phyloP scores from a whole-genome alignment of 2,329 filamentous ascomycete genomes.

The Colletotrichum godetiae region DNA sequence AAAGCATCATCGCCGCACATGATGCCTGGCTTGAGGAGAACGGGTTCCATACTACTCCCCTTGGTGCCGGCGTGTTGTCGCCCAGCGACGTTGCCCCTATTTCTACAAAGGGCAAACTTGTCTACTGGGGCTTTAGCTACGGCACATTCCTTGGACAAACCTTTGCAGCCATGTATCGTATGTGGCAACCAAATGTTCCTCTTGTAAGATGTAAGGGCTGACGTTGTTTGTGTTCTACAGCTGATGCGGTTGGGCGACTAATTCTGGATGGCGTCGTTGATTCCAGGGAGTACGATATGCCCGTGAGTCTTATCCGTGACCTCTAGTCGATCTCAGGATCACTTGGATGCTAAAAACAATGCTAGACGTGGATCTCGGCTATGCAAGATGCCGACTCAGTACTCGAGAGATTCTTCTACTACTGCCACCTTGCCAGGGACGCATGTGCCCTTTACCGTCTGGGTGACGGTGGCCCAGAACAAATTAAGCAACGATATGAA shows the following conservation, averaged over 20 bases:
- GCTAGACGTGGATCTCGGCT: conserved; percentile 47
- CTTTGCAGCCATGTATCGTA: conserved; percentile 51
- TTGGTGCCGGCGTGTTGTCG: neutral
- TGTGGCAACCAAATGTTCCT: neutral
- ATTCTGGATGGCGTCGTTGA: conserved; percentile 46
- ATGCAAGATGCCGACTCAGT: conserved; percentile 58
- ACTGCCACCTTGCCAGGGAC: conserved; percentile 56
- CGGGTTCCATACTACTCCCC: conserved; percentile 17
- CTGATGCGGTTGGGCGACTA: conserved; percentile 44
- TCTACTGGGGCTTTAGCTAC: conserved; percentile 53
- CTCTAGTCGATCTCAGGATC: neutral
- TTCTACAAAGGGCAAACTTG: conserved; percentile 39
- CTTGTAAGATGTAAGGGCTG: neutral
- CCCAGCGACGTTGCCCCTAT: conserved; percentile 8
- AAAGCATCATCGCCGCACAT: conserved; percentile 34
- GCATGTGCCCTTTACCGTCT: conserved; percentile 52
- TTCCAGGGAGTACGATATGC: conserved; percentile 47
- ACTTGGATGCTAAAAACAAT: neutral
- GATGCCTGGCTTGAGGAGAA: conserved; percentile 31
- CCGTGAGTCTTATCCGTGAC: conserved; percentile 22
- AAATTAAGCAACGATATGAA: conserved; percentile 45
- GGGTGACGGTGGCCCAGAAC: conserved; percentile 41
- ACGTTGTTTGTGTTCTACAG: neutral
- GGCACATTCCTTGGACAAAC: conserved; percentile 49
- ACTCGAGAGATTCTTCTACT: conserved; percentile 56